Conservation (phyloP, 805 yeast species). For the Yamadazyma takamatsuzukensis region DNA sequence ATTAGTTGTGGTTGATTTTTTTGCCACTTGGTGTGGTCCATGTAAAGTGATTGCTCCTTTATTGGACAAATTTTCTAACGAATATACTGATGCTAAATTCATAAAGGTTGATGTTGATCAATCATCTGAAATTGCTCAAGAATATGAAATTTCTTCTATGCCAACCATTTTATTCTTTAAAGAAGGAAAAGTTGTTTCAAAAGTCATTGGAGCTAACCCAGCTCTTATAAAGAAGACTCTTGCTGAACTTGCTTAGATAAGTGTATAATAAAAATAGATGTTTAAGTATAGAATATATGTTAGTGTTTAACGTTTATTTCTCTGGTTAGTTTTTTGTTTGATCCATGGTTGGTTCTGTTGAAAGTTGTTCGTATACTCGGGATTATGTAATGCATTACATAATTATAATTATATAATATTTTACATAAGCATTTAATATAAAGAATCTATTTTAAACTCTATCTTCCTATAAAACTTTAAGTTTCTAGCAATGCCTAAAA, state of each 20-base stretch:
- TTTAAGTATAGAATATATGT: background rate
- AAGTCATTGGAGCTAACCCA: constrained; percentile 89
- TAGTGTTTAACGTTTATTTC: too few species aligned
- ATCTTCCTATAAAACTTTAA: too few species aligned
- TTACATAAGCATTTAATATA: too few species aligned
- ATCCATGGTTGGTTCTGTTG: too few species aligned
- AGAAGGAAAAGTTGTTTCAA: constrained; percentile 73
- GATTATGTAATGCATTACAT: too few species aligned
- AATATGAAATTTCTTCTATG: constrained; percentile 54
- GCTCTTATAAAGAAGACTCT: constrained; percentile 71
- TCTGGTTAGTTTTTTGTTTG: too few species aligned
- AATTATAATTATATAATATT: too few species aligned
- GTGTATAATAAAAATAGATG: background rate
- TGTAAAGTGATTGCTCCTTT: constrained; percentile 97
- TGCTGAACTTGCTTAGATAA: constrained; percentile 44
- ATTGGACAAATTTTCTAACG: constrained; percentile 72
- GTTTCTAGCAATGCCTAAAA: too few species aligned
- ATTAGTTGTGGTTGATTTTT: constrained; percentile 90
- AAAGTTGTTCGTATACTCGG: too few species aligned
- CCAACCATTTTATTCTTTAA: constrained; percentile 73
- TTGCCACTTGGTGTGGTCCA: constrained; percentile 98
- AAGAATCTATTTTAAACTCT: too few species aligned
- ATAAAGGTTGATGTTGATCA: constrained; percentile 91
- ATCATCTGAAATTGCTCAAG: constrained; percentile 70
- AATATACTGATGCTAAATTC: constrained; percentile 69